Evolutionary conservation across 495 filamentous ascomycete species (phyloP), one percentile per base, ranked within the genome.

Genomic region (Daldinia caldariorum): DNA sequence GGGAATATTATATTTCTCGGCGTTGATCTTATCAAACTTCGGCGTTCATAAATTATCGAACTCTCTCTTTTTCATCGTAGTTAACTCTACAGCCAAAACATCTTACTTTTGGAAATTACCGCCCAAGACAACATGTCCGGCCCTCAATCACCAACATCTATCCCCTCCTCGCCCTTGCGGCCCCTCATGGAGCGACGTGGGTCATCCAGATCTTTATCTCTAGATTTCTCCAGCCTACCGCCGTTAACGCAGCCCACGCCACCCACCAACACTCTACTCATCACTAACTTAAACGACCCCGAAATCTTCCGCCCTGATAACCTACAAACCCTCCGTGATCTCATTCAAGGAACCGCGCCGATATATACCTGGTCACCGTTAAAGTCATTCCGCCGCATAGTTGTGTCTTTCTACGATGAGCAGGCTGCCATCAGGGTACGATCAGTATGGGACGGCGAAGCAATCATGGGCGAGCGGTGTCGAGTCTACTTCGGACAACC

Each of bases 221-320:
- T 99, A 62, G 94, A 97, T 78, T 85, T 99, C 37, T 89, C 89
- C 66, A 89, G 84, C 76, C 77, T 97, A 18, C 94, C 94, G 37
- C 85, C 92, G 2, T 84, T 97, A 29, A 81, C 82, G n/a, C 86
- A 89, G 74, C 94, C 95, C 6, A 87, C 92, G 3, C 88, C 91
- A 22, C 93, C 94, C 37, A 91, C 92, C 64, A 99, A 99, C 81
- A 97, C 94, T 0, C 91, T 99, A 56, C 86, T 99, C 62, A 93
- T 99, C 79, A 95, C 93, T 71, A 92, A 97, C 79, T 89, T 99
- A 37, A 82, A 89, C 72, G 88, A 93, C 75, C 83, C 87, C 14
- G 82, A 87, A 58, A 89, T 96, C 78, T 99, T 99, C 86, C 85
- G 88, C 67, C 85, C 92, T 0, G 78, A 87, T 56, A 92, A 92